Base-by-base conservation (phyloP, 495 filamentous ascomycete species). In the Penicillium nucicola region DNA sequence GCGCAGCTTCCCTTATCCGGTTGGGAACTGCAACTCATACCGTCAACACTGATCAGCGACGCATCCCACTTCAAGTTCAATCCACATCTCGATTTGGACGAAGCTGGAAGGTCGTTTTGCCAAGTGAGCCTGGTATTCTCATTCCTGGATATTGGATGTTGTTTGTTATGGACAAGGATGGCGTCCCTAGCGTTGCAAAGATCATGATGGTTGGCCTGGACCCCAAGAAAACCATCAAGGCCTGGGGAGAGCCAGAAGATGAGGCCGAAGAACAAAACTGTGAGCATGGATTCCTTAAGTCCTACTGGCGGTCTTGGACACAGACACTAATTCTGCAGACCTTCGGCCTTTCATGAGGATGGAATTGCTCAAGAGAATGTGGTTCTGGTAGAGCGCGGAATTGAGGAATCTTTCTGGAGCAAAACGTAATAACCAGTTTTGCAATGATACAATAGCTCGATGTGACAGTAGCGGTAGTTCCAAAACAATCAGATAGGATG, bases 81-180 rank as follows among this genome's bases (percentile, higher is more conserved):
- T 10, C 14, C 1, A 23, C 31, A 19, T 31, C 34, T 17, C n/a
- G 20, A 22, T n/a, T 22, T 15, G 0, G 31, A 0, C 14, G 3
- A 2, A 19, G 0, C 17, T 45, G 5, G 2, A 45, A 17, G 10
- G 32, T 30, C 7, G 35, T 17, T 7, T 37, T 52, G 3, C 50
- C 43, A 22, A 28, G 48, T 25, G 80, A 84, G 45, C 39, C 77
- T 2, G 81, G 82, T 3, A 62, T 84, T 42, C 48, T 67, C 22
- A 44, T 83, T 11, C 80, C 80, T 1, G 82, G 82, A 9, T 82
- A 73, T 39, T 85, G 76, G 67, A 78, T 79, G 70, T 47, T 85
- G 35, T 85, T 84, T 52, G 79, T 69, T 0, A 58, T 84, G 43
- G 46, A 73, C 44, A 31, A 45, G 5, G 48, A 49, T 2, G 80